Evolutionary conservation across 768 basidiomycete genomes (phyloP), one percentile per base, ranked within the genome.

Genomic region (Exidia glandulosa): DNA sequence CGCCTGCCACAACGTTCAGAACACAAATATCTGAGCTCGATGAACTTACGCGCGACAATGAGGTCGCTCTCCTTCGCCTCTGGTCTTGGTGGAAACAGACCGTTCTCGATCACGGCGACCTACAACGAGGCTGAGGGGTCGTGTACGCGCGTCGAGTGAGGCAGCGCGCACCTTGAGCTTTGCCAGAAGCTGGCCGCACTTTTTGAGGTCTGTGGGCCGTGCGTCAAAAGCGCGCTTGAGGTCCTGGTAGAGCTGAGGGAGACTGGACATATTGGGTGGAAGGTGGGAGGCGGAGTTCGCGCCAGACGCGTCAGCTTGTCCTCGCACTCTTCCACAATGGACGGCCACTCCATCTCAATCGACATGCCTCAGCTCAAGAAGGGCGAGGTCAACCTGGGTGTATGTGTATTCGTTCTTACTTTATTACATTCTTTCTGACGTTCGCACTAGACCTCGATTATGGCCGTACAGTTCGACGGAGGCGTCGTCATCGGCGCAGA

Each of bases 401-500:
- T 95, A 74, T 68, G 90, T 81, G 37, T 3, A 60, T 16, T 36
- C 19, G n/a, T n/a, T 30, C 27, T 61, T 1, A 27, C 48, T 5
- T 31, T 52, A 23, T 32, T 27, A 23, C 32, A 48, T 56, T 47
- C 30, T 23, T 5, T 32, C 57, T 63, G 3, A 61, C 36, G 56
- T 41, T 57, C 19, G 37, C 56, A n/a, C 61, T 66, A 97, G 92
- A 99, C 95, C 59, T 97, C 95, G 47, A 98, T 99, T 72, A 97
- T 97, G 94, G 95, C 96, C 58, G 94, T 98, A 63, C 91, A 94
- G 68, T 99, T 99, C 77, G 79, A 91, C 33, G 85, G 84, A 32
- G 96, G 96, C 37, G 96, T 99, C 61, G 86, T 99, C 66, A 84
- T 98, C 62, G 96, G 96, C 47, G 96, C 96, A 64, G 96, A 99